A percentile compares a stretch with the other conserved stretches of the same genome.
These are phyloP conservation scores for Alternaria viburni DNA, from an alignment of 2,329 filamentous ascomycete genomes.

Conservation along the genomic window DNA sequence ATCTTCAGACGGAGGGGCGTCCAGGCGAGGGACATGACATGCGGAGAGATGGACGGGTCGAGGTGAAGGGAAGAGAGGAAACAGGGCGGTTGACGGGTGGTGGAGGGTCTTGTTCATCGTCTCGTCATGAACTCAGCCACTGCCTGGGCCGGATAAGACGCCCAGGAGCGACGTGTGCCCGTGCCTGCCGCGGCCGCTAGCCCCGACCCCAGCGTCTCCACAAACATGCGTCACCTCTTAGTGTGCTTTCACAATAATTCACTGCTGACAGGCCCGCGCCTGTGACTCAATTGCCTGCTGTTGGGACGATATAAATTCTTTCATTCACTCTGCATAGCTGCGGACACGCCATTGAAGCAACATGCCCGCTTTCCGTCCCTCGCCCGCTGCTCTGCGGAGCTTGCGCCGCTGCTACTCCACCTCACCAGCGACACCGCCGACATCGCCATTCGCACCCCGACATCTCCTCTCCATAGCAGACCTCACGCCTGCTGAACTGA, in stretches of 20 bases:
- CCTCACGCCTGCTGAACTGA: conserved; percentile 79
- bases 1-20: conserved; percentile 14
- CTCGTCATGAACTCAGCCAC: conserved; percentile 28
- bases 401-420: conserved; percentile 41
- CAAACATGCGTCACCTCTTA: conserved; percentile 15
- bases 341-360: conserved; percentile 10
- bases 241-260: conserved; percentile 27
- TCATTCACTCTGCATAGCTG: conserved; percentile 9
- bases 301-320: conserved; percentile 12
- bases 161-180: conserved; percentile 6
- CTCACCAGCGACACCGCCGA: conserved; percentile 49
- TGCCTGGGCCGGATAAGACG: conserved; percentile 3
- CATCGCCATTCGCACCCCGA: conserved; percentile 70
- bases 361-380: conserved; percentile 44
- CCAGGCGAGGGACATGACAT: conserved; percentile 12
- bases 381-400: conserved; percentile 38
- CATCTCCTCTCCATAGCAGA: conserved; percentile 94
- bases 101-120: not conserved
- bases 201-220: conserved; percentile 5
- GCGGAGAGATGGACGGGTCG: not conserved
- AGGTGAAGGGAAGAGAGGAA: not conserved
- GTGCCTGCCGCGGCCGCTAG: conserved; percentile 15
- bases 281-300: conserved; percentile 27
- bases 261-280: conserved; percentile 7
- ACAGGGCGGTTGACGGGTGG: not conserved